Evolutionary conservation across 768 basidiomycete species (phyloP), one percentile per base, ranked within the genome.

Genomic region (Tricholoma sp.): DNA sequence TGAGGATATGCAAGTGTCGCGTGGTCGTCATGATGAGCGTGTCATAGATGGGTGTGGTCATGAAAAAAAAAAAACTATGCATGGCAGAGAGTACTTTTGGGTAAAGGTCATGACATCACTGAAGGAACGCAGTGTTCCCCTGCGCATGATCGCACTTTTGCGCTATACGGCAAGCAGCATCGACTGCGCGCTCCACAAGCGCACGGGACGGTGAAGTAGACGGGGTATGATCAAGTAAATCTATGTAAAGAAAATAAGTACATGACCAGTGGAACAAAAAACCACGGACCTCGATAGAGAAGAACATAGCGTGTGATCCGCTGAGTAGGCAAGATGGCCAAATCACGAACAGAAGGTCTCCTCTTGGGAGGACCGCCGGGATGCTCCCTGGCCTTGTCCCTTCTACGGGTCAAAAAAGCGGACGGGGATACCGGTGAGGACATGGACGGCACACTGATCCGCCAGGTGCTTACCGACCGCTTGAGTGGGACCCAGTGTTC

Each of bases 281-380:
- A 29, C 10, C 1, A 70, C 77, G 55, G 49, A 84, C 85, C 84
- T 70, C 73, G 74, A 59, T 81, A 88, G 41, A 86, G 70, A 41
- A 88, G 59, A 4, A 84, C 86, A 63, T 88, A 88, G 59, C 86
- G 75, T 73, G 80, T 82, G n/a, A 86, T 76, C 31, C 86, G 71
- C 66, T 88, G 86, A 9, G 81, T 80, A 11, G 86, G 86, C 57
- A 83, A 69, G 59, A 88, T 87, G 1, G 83, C 86, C 8, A 88
- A 68, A 59, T 88, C 86, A 51, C 83, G 72, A n/a, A 85, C 75
- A 33, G 66, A 56, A 1, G 68, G 70, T 39, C 63, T 68, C n/a
- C 58, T 59, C 52, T 53, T 53, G 28, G 51, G 18, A 29, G 57
- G 10, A 28, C 42, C 44, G 39, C 12, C 8, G 15, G 47, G 9